phyloP scores from a whole-genome alignment of 2,329 filamentous ascomycete genomes.

The Fusarium sp. region DNA sequence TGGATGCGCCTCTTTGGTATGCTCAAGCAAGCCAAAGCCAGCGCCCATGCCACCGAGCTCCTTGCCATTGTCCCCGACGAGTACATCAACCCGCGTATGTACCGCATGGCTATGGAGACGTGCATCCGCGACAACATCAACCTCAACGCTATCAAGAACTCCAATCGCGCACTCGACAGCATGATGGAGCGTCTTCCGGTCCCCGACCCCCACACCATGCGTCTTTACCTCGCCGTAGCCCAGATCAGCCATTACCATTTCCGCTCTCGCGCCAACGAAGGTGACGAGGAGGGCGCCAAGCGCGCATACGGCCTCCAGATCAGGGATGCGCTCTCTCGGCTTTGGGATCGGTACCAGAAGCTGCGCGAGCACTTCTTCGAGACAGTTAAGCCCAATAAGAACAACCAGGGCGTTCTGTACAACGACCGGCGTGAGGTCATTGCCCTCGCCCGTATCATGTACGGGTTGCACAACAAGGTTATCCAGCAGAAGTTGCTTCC shows the following conservation, averaged over 20 bases:
- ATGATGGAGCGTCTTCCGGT: slow-evolving; percentile 61
- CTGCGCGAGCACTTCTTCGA: slow-evolving; percentile 53
- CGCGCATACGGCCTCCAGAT: slow-evolving; percentile 63
- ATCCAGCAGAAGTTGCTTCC: slow-evolving; percentile 55
- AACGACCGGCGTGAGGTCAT: slow-evolving; percentile 56
- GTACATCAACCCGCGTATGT: slow-evolving; percentile 63
- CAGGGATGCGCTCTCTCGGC: slow-evolving; percentile 58
- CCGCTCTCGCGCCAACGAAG: slow-evolving; percentile 46
- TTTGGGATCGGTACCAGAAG: slow-evolving; percentile 62
- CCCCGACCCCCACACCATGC: slow-evolving; percentile 63
- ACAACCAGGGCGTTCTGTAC: slow-evolving; percentile 43
- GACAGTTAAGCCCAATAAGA: slow-evolving; percentile 36
- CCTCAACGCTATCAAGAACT: slow-evolving; percentile 71
- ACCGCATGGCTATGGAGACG: slow-evolving; percentile 77
- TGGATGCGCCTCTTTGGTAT: slow-evolving; percentile 75
- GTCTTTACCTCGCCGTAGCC: slow-evolving; percentile 67
- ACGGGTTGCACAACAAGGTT: slow-evolving; percentile 58
- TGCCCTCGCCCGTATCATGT: slow-evolving; percentile 59
- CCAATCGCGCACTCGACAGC: slow-evolving; percentile 70
- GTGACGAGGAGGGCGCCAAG: slow-evolving; percentile 52
- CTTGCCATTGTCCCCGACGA: slow-evolving; percentile 64
- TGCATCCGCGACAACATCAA: slow-evolving; percentile 84
- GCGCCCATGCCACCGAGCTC: slow-evolving; percentile 68
- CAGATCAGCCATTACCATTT: slow-evolving; percentile 59
- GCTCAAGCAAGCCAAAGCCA: slow-evolving; percentile 73